Evolutionary conservation across 2,329 filamentous ascomycete species (phyloP).

Genomic region (Sporothrix sp.): DNA sequence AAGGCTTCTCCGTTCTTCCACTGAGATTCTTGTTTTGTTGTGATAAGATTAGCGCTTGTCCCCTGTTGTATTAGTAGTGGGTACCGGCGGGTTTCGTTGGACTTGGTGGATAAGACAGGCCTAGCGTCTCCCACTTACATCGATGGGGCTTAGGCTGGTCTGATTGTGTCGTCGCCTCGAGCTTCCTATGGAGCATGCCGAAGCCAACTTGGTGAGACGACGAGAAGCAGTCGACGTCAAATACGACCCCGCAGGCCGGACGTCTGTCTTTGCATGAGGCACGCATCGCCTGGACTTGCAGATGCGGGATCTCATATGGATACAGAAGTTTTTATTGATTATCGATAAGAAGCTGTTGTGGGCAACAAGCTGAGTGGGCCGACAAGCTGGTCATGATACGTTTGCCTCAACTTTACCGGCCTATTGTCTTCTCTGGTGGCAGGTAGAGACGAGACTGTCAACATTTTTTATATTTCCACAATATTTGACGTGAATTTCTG

Average conservation of each 20-base stretch:
- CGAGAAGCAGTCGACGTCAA: no score
- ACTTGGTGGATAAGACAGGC: not conserved
- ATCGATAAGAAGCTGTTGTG: not conserved
- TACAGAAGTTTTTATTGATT: not conserved
- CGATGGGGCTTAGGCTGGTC: not conserved
- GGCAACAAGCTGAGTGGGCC: not conserved
- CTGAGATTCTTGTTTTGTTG: not conserved
- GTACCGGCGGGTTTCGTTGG: not conserved
- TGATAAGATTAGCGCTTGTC: no score
- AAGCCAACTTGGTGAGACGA: no score
- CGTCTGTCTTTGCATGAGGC: no score
- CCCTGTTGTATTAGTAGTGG: no score
- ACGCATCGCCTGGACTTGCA: slow-evolving; percentile 1
- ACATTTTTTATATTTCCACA: no score
- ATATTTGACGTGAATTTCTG: no score
- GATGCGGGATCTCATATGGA: not conserved
- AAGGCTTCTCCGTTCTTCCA: not conserved
- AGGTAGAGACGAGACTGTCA: no score
- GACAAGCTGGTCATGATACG: no score
- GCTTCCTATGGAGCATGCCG: slow-evolving; percentile 1
- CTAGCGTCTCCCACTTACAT: slow-evolving; percentile 1
- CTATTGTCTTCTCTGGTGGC: no score
- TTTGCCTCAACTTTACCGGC: no score
- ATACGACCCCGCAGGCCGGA: not conserved
- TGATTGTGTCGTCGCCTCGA: slow-evolving; percentile 2